phyloP scores from a whole-genome alignment of 1,284 basidiomycete species.

The Fistulinella staudtii region DNA sequence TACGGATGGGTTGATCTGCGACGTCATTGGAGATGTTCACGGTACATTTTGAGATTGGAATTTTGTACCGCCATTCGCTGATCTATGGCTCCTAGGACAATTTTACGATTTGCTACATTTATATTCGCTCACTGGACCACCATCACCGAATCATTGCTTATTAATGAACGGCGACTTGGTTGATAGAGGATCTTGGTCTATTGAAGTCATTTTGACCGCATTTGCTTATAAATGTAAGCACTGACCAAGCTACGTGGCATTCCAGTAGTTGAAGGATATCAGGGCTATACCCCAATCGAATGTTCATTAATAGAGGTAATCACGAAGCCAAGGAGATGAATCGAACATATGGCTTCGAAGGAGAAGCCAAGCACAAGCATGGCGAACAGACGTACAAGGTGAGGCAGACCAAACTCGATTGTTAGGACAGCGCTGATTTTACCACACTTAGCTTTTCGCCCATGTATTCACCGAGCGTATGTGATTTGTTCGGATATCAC shows the following conservation, averaged over 20 bases:
- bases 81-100: conserved; percentile 58
- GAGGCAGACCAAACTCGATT: conserved; percentile 4
- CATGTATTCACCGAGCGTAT: conserved; percentile 86
- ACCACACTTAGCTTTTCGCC: conserved; percentile 71
- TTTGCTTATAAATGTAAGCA: conserved; percentile 92
- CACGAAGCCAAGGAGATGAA: conserved; percentile 96
- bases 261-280: conserved; percentile 12
- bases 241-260: conserved; percentile 3
- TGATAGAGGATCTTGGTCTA: conserved; percentile 95
- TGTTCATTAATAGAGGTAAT: conserved; percentile 94
- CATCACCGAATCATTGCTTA: conserved; percentile 76
- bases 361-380: conserved; percentile 94
- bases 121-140: conserved; percentile 81
- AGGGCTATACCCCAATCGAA: conserved; percentile 86
- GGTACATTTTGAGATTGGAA: conserved; percentile 42
- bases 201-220: conserved; percentile 92
- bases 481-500: conserved; percentile 25
- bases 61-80: not conserved
- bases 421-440: conserved; percentile 13
- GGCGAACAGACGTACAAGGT: conserved; percentile 89
- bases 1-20: conserved; percentile 76
- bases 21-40: conserved; percentile 92
- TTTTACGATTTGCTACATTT: conserved; percentile 93
- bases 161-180: conserved; percentile 97
- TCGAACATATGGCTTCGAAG: conserved; percentile 90